Evolutionary conservation across 164 flowering plant genomes (phyloP).

Genomic region (Sedum album): DNA sequence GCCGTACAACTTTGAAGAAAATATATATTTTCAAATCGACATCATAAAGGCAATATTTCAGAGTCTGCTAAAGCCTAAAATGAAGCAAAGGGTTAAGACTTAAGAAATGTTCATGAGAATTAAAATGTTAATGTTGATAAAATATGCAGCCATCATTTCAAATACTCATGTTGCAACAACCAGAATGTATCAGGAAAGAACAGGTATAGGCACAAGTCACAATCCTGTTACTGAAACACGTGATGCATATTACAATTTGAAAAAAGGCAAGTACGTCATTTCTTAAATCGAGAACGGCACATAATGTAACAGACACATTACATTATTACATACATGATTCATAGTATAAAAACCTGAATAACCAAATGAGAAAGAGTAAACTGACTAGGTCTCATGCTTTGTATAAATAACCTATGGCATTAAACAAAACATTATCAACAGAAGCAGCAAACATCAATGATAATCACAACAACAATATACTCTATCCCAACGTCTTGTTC

Average conservation of each 20-base stretch:
- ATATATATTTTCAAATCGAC: neutral
- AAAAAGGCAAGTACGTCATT: neutral
- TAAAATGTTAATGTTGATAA: neutral
- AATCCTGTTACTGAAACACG: neutral
- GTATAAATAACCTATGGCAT: too few species aligned
- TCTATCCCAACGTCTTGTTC: neutral
- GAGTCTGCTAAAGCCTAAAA: neutral
- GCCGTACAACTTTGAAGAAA: neutral
- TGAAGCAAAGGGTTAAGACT: neutral
- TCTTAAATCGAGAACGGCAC: neutral
- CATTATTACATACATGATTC: neutral
- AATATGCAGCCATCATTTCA: neutral
- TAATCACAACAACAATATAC: neutral
- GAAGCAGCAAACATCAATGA: too few species aligned
- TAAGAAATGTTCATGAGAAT: neutral
- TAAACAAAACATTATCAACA: neutral
- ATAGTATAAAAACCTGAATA: neutral
- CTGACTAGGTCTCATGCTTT: neutral
- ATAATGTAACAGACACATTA: too few species aligned
- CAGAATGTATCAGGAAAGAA: neutral
- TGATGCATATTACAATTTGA: neutral
- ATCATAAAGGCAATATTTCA: slow-evolving; percentile 2
- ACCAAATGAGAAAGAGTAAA: neutral
- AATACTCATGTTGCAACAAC: neutral
- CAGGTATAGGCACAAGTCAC: neutral